Percentiles rank a stretch among this genome's conserved stretches.
Evolutionary conservation across 129 eudicot species (phyloP).

Genomic region (Saussurea involucrata): DNA sequence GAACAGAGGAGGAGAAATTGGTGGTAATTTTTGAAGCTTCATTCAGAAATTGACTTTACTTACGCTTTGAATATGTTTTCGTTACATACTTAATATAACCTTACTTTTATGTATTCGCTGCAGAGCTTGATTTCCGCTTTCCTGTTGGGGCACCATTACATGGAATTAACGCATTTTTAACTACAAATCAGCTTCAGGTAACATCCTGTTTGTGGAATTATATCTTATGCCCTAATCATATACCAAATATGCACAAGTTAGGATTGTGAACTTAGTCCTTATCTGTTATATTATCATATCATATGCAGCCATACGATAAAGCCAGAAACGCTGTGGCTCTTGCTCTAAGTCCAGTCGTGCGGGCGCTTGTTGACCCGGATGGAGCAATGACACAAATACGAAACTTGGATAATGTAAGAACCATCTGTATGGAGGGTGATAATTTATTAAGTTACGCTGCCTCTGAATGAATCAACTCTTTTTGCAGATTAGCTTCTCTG

Average conservation of each 20-base stretch:
- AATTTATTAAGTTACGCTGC: not conserved
- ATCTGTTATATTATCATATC: conserved; percentile 4
- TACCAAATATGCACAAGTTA: not conserved
- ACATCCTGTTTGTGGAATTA: conserved; percentile 5
- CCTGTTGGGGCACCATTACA: conserved; percentile 97
- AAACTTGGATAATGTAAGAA: conserved; percentile 72
- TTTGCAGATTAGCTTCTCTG: conserved; percentile 83
- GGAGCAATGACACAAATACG: conserved; percentile 90
- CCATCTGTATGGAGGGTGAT: not conserved
- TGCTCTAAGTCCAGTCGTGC: conserved; percentile 96
- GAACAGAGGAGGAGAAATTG: conserved; percentile 89
- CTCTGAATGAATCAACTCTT: conserved; percentile 1
- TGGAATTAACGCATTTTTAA: conserved; percentile 80
- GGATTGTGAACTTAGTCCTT: not conserved
- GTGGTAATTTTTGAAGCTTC: conserved; percentile 53
- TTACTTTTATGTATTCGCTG: conserved; percentile 11
- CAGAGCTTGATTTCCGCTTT: conserved; percentile 97
- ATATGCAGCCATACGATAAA: conserved; percentile 85
- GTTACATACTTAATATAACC: not conserved
- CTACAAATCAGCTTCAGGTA: conserved; percentile 98
- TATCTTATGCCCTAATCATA: not conserved
- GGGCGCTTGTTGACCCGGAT: conserved; percentile 97
- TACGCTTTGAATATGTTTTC: not conserved
- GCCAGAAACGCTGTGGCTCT: conserved; percentile 99
- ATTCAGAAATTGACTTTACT: not conserved